Evolutionary conservation across 139 green algal genomes (phyloP).

Genomic region (Asterochloris erici): DNA sequence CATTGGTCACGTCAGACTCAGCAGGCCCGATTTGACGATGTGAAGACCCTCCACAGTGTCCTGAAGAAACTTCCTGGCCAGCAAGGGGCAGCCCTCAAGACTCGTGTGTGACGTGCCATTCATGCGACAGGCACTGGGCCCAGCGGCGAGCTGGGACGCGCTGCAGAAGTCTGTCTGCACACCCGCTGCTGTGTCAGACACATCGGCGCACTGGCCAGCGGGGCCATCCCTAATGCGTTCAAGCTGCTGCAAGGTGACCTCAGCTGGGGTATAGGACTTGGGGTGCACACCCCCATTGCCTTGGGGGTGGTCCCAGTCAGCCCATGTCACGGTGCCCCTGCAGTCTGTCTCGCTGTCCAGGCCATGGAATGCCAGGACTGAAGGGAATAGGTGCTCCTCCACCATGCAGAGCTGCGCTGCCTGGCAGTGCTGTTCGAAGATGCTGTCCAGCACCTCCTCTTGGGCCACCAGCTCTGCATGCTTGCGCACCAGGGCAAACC

Average conservation of each 20-base stretch:
- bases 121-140: too few species aligned
- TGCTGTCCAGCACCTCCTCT: neutral
- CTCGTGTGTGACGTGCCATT: too few species aligned
- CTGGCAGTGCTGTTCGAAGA: slow-evolving; percentile 12
- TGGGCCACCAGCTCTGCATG: slow-evolving; percentile 14
- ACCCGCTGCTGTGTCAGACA: too few species aligned
- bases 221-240: too few species aligned
- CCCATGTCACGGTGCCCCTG: slow-evolving; percentile 1
- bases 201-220: too few species aligned
- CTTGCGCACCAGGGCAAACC: slow-evolving; percentile 12
- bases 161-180: too few species aligned
- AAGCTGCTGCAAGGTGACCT: neutral
- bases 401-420: neutral
- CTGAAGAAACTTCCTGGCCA: too few species aligned
- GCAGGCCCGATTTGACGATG: too few species aligned
- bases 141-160: too few species aligned
- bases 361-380: slow-evolving; percentile 27
- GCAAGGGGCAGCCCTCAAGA: too few species aligned
- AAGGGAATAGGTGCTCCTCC: slow-evolving; percentile 33
- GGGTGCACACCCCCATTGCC: neutral
- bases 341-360: slow-evolving; percentile 33
- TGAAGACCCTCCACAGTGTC: too few species aligned
- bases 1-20: too few species aligned
- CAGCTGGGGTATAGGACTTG: neutral
- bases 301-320: slow-evolving; percentile 6